Evolutionary conservation across 108 stramenopile species (phyloP).

Genomic region (Parmales sp.): DNA sequence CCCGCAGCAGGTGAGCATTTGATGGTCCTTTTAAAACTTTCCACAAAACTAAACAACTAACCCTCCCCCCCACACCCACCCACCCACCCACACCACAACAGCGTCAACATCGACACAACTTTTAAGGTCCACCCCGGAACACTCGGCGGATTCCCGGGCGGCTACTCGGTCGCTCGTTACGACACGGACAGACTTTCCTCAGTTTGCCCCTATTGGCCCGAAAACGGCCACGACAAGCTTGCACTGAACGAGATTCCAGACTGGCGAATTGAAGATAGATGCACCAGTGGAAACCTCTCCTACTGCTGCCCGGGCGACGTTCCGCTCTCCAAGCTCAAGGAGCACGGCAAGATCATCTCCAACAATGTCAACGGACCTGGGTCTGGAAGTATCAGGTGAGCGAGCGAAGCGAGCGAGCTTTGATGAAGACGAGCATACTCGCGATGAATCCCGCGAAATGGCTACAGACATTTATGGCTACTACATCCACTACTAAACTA

Average conservation of each 20-base stretch:
- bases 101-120: slow-evolving; percentile 46
- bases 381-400: slow-evolving; percentile 46
- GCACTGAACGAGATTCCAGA: neutral
- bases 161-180: slow-evolving; percentile 43
- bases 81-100: no score
- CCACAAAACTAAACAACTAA: no score
- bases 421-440: no score
- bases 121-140: slow-evolving; percentile 42
- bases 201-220: slow-evolving; percentile 14
- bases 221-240: neutral
- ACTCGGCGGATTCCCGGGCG: slow-evolving; percentile 66
- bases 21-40: no score
- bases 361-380: slow-evolving; percentile 71
- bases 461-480: no score
- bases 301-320: slow-evolving; percentile 34
- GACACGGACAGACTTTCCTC: slow-evolving; percentile 28
- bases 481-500: no score
- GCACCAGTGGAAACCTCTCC: slow-evolving; percentile 19
- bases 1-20: no score
- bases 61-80: no score
- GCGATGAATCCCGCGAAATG: no score
- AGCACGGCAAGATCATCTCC: slow-evolving; percentile 21
- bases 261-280: neutral
- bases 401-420: no score
- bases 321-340: slow-evolving; percentile 23